Conservation (phyloP, 306 rosid species). For the Gynostemma pentaphyllum region DNA sequence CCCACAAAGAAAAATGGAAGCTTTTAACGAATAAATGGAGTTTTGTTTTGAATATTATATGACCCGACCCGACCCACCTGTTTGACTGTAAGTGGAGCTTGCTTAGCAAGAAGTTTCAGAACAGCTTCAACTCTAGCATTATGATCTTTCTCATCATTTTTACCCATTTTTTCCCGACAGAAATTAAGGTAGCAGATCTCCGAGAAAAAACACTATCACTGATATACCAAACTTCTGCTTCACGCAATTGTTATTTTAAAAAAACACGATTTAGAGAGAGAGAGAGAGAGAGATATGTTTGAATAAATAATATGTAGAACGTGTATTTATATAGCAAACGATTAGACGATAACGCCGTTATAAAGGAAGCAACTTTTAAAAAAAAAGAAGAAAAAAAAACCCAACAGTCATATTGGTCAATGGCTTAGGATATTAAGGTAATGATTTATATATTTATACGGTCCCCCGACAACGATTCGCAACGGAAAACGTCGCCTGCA, state of each 20-base stretch:
- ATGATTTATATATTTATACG: neutral
- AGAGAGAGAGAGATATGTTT: constrained; percentile 17
- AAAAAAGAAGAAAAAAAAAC: constrained; percentile 7
- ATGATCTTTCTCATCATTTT: constrained; percentile 35
- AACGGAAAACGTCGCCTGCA: constrained; percentile 44
- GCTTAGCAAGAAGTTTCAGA: constrained; percentile 64
- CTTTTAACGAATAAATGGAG: neutral
- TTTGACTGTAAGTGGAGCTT: constrained; percentile 59
- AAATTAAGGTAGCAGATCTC: constrained; percentile 4
- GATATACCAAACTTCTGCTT: constrained; percentile 68
- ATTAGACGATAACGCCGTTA: constrained; percentile 71
- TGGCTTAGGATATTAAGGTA: constrained; percentile 14
- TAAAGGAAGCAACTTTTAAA: constrained; percentile 3
- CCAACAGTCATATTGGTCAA: constrained; percentile 44
- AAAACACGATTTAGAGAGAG: constrained; percentile 6
- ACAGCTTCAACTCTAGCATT: constrained; percentile 58
- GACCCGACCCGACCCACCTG: constrained; percentile 74
- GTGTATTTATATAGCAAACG: constrained; percentile 54
- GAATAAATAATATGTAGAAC: constrained; percentile 14
- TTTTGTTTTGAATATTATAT: too few species aligned
- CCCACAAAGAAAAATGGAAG: neutral
- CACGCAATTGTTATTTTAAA: constrained; percentile 56
- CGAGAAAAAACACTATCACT: constrained; percentile 25
- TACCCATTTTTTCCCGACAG: constrained; percentile 45
- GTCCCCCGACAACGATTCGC: constrained; percentile 20